phyloP scores from a whole-genome alignment of 2,329 filamentous ascomycete species.

The Phialocephala sp. region DNA sequence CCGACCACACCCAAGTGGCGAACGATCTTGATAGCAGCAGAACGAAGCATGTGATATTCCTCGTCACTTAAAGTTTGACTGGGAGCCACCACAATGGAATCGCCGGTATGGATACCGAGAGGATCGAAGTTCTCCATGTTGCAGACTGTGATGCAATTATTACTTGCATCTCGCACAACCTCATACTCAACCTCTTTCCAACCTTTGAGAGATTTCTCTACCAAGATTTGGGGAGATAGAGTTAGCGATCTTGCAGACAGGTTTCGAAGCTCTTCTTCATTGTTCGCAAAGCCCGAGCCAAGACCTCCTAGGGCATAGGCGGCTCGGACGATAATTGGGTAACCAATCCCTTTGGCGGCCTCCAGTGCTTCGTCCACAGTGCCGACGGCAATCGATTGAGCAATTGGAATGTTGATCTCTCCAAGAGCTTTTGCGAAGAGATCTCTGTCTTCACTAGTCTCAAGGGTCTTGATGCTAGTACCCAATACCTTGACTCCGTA shows the following conservation, averaged over 20 bases:
- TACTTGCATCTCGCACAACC: slow-evolving; percentile 93
- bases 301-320: slow-evolving; percentile 96
- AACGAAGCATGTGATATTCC: slow-evolving; percentile 99
- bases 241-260: slow-evolving; percentile 92
- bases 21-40: slow-evolving; percentile 97
- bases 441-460: slow-evolving; percentile 94
- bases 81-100: slow-evolving; percentile 97
- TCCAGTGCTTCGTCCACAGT: slow-evolving; percentile 91
- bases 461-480: slow-evolving; percentile 91
- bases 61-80: slow-evolving; percentile 97
- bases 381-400: slow-evolving; percentile 90
- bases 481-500: slow-evolving; percentile 96
- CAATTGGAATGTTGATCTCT: slow-evolving; percentile 97
- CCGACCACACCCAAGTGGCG: slow-evolving; percentile 96
- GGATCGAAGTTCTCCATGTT: slow-evolving; percentile 99
- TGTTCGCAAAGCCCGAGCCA: slow-evolving; percentile 94
- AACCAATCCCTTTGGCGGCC: slow-evolving; percentile 85
- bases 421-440: slow-evolving; percentile 94
- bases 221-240: slow-evolving; percentile 92
- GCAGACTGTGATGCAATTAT: slow-evolving; percentile 99
- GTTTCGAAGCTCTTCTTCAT: slow-evolving; percentile 91
- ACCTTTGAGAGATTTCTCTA: slow-evolving; percentile 98
- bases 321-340: slow-evolving; percentile 97
- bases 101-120: slow-evolving; percentile 95
- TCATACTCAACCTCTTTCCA: slow-evolving; percentile 99